Conservation (phyloP, 2,329 filamentous ascomycete species). For the Colletotrichum euphorbiae region DNA sequence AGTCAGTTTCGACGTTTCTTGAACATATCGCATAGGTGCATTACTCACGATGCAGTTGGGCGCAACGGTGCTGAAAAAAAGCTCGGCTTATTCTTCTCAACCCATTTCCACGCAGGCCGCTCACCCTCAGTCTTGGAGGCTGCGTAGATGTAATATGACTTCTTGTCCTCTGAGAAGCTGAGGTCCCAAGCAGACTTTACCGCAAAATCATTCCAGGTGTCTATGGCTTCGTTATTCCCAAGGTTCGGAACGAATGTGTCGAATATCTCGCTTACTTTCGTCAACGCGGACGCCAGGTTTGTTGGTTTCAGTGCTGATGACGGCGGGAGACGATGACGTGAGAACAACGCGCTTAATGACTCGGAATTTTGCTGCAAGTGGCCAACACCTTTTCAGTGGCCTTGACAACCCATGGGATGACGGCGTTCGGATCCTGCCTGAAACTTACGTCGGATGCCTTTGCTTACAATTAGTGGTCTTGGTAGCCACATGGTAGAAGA, state of each 20-base stretch:
- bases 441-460: slow-evolving; percentile 51
- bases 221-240: background rate
- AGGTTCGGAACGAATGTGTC: background rate
- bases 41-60: slow-evolving; percentile 44
- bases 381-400: slow-evolving; percentile 48
- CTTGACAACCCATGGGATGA: slow-evolving; percentile 50
- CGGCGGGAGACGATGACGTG: slow-evolving; percentile 50
- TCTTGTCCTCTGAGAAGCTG: slow-evolving; percentile 47
- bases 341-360: slow-evolving; percentile 55
- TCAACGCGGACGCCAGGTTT: slow-evolving; percentile 34
- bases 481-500: slow-evolving; percentile 23
- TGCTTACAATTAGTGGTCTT: slow-evolving; percentile 41
- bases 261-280: slow-evolving; percentile 31
- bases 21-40: background rate
- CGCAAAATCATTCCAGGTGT: slow-evolving; percentile 51
- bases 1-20: background rate
- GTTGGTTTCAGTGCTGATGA: slow-evolving; percentile 40
- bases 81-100: slow-evolving; percentile 47
- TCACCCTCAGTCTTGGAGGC: slow-evolving; percentile 55
- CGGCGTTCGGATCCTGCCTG: slow-evolving; percentile 50
- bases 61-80: slow-evolving; percentile 48
- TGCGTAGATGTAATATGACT: slow-evolving; percentile 46
- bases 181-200: slow-evolving; percentile 51
- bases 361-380: slow-evolving; percentile 47
- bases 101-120: slow-evolving; percentile 53